Conservation (phyloP, 139 green algal species). For the Dunaliella primolecta region DNA sequence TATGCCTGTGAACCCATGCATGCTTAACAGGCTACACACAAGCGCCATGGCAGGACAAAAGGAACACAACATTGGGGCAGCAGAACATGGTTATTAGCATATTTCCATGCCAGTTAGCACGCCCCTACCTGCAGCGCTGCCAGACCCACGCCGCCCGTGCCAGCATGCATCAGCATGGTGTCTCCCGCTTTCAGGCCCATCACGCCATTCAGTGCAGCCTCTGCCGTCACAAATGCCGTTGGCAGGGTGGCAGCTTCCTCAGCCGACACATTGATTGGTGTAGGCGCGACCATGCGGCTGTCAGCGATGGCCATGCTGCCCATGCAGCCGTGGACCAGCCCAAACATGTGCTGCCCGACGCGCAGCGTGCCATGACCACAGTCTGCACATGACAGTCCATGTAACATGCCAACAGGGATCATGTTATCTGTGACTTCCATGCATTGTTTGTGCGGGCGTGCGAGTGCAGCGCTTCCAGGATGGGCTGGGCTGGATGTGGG, state of each 20-base stretch:
- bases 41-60: too few species aligned
- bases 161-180: constrained; percentile 70
- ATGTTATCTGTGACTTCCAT: too few species aligned
- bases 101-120: too few species aligned
- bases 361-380: not conserved
- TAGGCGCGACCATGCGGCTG: constrained; percentile 42
- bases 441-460: too few species aligned
- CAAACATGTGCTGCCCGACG: constrained; percentile 72
- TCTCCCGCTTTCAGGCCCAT: constrained; percentile 29
- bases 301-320: constrained; percentile 48
- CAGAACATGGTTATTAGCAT: too few species aligned
- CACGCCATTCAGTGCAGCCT: constrained; percentile 44
- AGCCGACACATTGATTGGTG: constrained; percentile 49
- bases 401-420: too few species aligned
- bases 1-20: too few species aligned
- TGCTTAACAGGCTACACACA: too few species aligned
- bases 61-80: too few species aligned
- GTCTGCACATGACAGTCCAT: too few species aligned
- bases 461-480: too few species aligned
- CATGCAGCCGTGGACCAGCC: constrained; percentile 69
- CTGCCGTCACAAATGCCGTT: constrained; percentile 70
- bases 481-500: too few species aligned
- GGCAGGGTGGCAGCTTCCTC: constrained; percentile 61
- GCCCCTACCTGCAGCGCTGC: constrained; percentile 59
- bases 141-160: constrained; percentile 73